phyloP scores from a whole-genome alignment of 331 rosid species.

The Cydonia oblonga region DNA sequence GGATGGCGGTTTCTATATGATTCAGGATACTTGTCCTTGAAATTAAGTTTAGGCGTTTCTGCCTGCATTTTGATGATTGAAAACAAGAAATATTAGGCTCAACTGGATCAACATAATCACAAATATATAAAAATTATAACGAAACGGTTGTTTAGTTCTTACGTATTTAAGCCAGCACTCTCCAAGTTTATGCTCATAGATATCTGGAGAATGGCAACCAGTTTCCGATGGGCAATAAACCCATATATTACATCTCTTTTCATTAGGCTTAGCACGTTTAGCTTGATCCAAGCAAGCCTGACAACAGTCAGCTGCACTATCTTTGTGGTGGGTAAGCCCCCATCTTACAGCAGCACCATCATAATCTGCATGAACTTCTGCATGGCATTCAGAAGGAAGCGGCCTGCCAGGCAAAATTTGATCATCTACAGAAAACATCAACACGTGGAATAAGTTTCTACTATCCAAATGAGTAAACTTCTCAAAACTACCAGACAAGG shows the following conservation, averaged over 20 bases:
- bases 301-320: slow-evolving; percentile 96
- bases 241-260: slow-evolving; percentile 79
- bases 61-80: slow-evolving; percentile 44
- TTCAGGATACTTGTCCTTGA: slow-evolving; percentile 65
- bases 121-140: neutral
- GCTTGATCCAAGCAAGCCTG: slow-evolving; percentile 93
- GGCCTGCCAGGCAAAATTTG: slow-evolving; percentile 78
- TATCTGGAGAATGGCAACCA: slow-evolving; percentile 94
- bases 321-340: slow-evolving; percentile 92
- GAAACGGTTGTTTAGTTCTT: slow-evolving; percentile 18
- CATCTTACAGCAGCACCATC: slow-evolving; percentile 82
- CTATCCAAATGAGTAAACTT: neutral
- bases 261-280: slow-evolving; percentile 49
- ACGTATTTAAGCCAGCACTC: slow-evolving; percentile 98
- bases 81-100: slow-evolving; percentile 8
- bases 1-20: slow-evolving; percentile 59
- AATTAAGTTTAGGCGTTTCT: slow-evolving; percentile 57
- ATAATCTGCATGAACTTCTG: slow-evolving; percentile 76
- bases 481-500: neutral
- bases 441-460: neutral
- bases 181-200: slow-evolving; percentile 63
- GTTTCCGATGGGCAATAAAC: slow-evolving; percentile 83
- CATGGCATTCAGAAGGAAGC: slow-evolving; percentile 52
- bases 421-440: slow-evolving; percentile 37
- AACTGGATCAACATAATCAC: neutral